phyloP scores from a whole-genome alignment of 768 basidiomycete genomes.

The Auricularia cornea region DNA sequence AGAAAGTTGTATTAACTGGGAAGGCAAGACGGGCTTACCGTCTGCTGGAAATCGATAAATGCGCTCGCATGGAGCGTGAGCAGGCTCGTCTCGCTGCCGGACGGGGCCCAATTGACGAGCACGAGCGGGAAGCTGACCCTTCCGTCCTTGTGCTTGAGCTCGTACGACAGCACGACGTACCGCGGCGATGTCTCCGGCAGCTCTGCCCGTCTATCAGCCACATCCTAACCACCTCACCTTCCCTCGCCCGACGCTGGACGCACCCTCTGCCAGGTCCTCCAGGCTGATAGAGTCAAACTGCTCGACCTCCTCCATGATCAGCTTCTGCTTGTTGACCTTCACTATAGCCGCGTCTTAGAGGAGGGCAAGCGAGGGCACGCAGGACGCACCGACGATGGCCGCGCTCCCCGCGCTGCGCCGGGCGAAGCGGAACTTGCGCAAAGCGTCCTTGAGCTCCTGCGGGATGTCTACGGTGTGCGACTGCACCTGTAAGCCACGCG shows the following conservation, averaged over 20 bases:
- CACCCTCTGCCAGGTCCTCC: conserved; percentile 85
- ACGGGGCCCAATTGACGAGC: conserved; percentile 83
- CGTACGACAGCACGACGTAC: conserved; percentile 78
- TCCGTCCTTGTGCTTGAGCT: conserved; percentile 71
- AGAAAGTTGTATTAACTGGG: not conserved
- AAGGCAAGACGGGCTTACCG: conserved; percentile 31
- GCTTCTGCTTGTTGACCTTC: conserved; percentile 80
- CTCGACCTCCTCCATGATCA: conserved; percentile 78
- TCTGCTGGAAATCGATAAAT: conserved; percentile 67
- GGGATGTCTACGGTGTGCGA: conserved; percentile 82
- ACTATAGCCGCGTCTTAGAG: conserved; percentile 26
- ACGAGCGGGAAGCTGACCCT: conserved; percentile 79
- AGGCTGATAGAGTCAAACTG: conserved; percentile 67
- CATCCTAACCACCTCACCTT: too few relatives aligned
- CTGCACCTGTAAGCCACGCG: conserved; percentile 23
- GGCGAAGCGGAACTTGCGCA: conserved; percentile 76
- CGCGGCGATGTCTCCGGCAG: conserved; percentile 82
- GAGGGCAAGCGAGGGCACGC: not conserved
- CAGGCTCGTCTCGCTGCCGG: conserved; percentile 63
- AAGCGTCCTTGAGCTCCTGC: conserved; percentile 60
- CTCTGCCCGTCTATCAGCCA: conserved; percentile 55
- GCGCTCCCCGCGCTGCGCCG: conserved; percentile 60
- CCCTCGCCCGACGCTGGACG: conserved; percentile 5
- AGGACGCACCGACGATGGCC: conserved; percentile 44
- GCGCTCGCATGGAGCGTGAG: conserved; percentile 79